Evolutionary conservation across 208 protist species (phyloP), one percentile per base, ranked within the genome.

Genomic region (Angomonas desouzai): DNA sequence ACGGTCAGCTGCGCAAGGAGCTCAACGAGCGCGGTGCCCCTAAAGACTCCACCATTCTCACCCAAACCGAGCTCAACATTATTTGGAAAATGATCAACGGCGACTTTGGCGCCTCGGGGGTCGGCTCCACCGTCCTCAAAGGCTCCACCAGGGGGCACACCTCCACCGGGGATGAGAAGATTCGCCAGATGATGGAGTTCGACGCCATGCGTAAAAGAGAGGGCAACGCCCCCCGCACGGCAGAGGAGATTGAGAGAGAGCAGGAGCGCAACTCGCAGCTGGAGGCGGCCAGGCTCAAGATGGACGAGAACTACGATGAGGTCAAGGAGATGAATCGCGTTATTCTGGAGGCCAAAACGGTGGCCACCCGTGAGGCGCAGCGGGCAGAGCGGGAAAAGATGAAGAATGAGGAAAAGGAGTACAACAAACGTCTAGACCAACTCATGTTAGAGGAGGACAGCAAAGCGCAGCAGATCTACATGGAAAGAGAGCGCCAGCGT

Each of bases 321-420:
- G 93, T 97, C 18, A 94, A 94, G 68, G 79, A 76, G 1, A 97
- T 98, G 93, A 97, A 97, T 61, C 77, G 84, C 33, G 66, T 98
- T 57, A 82, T 96, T 43, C 56, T 81, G 10, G 94, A 98, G 67
- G 87, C 91, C 6, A 93, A 95, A 73, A 97, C 90, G 53, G 84
- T 96, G 25, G 93, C 93, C 38, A 85, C 87, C 22, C 87, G 95
- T 48, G 91, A 97, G 66, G 88, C 87, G 16, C 95, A 98, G 76
- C 60, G 85, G 9, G 56, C 72, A 53, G 95, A 98, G 77, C 86
- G 85, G 40, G 65, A 91, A 48, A 74, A 70, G 27, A 53, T 83
- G 30, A 45, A 74, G 22, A 79, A 85, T 47, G 85, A 92, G 51
- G 72, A 87, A 60, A 48, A 61, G 20, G 82, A 78, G 32, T 86